phyloP scores from a whole-genome alignment of 768 basidiomycete species.

The Auriscalpium microsporum region DNA sequence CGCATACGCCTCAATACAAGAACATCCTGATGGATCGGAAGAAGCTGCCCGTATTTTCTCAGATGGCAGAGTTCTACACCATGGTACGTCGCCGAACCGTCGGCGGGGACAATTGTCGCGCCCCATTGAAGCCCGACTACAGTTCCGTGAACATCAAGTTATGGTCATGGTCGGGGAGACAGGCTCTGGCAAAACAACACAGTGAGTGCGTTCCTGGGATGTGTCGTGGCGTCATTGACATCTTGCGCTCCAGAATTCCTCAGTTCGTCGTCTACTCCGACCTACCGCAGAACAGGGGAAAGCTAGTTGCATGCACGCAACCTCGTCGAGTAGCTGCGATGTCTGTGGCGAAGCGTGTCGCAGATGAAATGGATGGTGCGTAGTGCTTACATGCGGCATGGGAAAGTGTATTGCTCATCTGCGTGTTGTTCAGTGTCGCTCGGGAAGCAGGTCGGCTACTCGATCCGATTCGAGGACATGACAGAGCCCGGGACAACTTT shows the following conservation, averaged over 20 bases:
- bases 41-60: constrained; percentile 83
- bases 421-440: constrained; percentile 56
- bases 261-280: constrained; percentile 95
- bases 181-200: constrained; percentile 92
- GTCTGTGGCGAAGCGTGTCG: constrained; percentile 97
- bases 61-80: constrained; percentile 89
- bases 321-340: constrained; percentile 95
- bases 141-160: constrained; percentile 77
- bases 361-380: constrained; percentile 97
- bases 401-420: not conserved
- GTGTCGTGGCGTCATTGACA: too few relatives aligned
- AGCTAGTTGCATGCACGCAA: constrained; percentile 94
- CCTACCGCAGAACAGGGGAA: constrained; percentile 81
- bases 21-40: constrained; percentile 81
- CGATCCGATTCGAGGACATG: constrained; percentile 98
- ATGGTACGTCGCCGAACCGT: constrained; percentile 51
- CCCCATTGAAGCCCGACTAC: constrained; percentile 22
- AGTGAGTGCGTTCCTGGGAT: too few relatives aligned
- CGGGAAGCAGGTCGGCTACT: constrained; percentile 93
- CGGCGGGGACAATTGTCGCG: constrained; percentile 14
- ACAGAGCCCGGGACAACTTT: constrained; percentile 85
- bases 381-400: constrained; percentile 1
- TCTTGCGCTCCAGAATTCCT: too few relatives aligned
- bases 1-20: constrained; percentile 70
- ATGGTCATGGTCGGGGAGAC: constrained; percentile 92